Base-by-base conservation (phyloP, 768 basidiomycete species). In the Asterophora parasitica region DNA sequence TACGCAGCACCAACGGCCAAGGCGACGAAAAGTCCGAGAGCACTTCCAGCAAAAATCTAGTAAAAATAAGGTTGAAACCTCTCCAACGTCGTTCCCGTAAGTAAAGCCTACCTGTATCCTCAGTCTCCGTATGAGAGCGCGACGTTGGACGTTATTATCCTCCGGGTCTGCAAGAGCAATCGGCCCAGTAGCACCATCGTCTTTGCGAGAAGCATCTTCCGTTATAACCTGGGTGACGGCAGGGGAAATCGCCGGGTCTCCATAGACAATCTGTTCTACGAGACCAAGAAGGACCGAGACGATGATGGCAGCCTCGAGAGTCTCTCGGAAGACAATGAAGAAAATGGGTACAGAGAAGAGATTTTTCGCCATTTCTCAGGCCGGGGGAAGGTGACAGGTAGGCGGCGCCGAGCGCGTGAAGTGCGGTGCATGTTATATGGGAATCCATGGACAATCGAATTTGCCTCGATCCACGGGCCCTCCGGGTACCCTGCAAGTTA, bases 321-420 rank as follows among this genome's bases (percentile, higher is more conserved):
- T 88, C 77, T 96, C 93, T 62, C 93, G 81, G 66, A 95, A 92
- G 69, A 94, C 83, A 69, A 96, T 92, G 78, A 97, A 92, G 75
- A 93, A 96, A 57, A 97, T 92, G 60, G 92, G 83, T 47, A 94
- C 78, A 49, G 88, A 89, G 69, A 96, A 96, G 46, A 93, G 70
- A 60, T 82, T 78, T 52, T 77, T 77, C 13, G 76, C 71, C 89
- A 92, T 91, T 48, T 55, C 58, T 46, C 55, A 53, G 23, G 50
- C 34, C 12, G 41, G 42, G 26, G 37, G 44, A 48, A 33, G 47
- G 48, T 52, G 31, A 46, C n/a, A n/a, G n/a, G n/a, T n/a, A 44
- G 27, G 51, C 46, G 50, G 23, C 15, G 45, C 39, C 44, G 23
- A 44, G 33, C 30, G 30, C 30, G 30, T 9, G 30, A 12, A 31